phyloP scores from a whole-genome alignment of 169 alveolate genomes.

The Miamiensis avidus region DNA sequence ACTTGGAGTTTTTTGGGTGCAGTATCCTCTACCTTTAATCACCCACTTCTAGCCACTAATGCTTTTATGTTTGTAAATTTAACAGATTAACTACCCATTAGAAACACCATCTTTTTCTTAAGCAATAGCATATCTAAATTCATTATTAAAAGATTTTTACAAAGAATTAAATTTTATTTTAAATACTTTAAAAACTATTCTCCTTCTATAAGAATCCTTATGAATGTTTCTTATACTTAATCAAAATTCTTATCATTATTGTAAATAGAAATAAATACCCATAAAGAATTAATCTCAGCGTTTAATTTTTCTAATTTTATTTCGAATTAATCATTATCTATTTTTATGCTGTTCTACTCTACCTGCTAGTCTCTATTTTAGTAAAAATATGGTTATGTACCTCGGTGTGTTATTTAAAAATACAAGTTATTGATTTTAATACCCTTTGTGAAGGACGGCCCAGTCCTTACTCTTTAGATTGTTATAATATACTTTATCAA shows the following conservation, averaged over 20 bases:
- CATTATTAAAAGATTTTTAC: too few species aligned
- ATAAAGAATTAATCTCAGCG: neutral
- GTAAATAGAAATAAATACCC: neutral
- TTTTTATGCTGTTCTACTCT: too few species aligned
- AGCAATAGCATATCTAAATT: neutral
- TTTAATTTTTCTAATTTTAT: neutral
- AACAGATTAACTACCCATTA: neutral
- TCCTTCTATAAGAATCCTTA: neutral
- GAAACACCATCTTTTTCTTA: neutral
- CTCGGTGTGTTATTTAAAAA: too few species aligned
- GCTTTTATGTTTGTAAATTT: neutral
- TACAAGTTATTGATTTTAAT: too few species aligned
- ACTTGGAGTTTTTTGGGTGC: neutral
- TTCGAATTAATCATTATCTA: neutral
- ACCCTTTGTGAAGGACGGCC: neutral
- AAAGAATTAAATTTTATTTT: too few species aligned
- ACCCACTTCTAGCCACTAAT: neutral
- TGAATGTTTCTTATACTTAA: neutral
- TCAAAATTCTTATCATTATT: neutral
- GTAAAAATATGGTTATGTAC: neutral
- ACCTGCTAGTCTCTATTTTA: neutral
- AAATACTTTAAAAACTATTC: too few species aligned
- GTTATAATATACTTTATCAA: neutral
- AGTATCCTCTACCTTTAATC: neutral
- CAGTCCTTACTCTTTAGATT: neutral